Conservation (phyloP, 176 grass and related monocot species). For the Poa annua region DNA sequence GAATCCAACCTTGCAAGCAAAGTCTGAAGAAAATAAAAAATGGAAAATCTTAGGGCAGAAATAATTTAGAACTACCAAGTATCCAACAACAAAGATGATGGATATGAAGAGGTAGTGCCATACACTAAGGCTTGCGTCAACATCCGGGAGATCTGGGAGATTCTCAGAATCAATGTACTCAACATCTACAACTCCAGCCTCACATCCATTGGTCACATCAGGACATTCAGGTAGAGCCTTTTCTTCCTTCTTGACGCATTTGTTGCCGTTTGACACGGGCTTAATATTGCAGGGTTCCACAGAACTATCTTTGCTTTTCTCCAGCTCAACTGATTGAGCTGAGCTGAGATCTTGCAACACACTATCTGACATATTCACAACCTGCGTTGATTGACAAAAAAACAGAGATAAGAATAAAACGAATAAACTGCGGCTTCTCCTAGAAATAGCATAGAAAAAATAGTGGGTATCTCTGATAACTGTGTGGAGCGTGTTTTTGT, state of each 20-base stretch:
- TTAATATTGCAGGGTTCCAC: slow-evolving; percentile 35
- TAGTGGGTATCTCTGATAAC: neutral
- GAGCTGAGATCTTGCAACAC: slow-evolving; percentile 50
- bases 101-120: slow-evolving; percentile 29
- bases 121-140: slow-evolving; percentile 54
- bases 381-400: slow-evolving; percentile 29
- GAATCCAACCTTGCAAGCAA: slow-evolving; percentile 85
- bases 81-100: slow-evolving; percentile 1
- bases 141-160: slow-evolving; percentile 59
- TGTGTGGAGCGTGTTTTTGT: slow-evolving; percentile 4
- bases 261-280: slow-evolving; percentile 48
- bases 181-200: slow-evolving; percentile 47
- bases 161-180: slow-evolving; percentile 70
- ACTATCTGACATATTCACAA: slow-evolving; percentile 50
- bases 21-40: slow-evolving; percentile 56
- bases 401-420: slow-evolving; percentile 30
- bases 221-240: slow-evolving; percentile 31
- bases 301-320: slow-evolving; percentile 44
- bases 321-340: slow-evolving; percentile 44
- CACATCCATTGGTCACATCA: slow-evolving; percentile 45
- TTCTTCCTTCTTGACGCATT: slow-evolving; percentile 48
- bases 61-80: neutral
- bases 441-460: neutral
- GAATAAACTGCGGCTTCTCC: neutral
- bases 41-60: neutral